phyloP scores from a whole-genome alignment of 352 stramenopile genomes.

The Elongisporangium prolatum region DNA sequence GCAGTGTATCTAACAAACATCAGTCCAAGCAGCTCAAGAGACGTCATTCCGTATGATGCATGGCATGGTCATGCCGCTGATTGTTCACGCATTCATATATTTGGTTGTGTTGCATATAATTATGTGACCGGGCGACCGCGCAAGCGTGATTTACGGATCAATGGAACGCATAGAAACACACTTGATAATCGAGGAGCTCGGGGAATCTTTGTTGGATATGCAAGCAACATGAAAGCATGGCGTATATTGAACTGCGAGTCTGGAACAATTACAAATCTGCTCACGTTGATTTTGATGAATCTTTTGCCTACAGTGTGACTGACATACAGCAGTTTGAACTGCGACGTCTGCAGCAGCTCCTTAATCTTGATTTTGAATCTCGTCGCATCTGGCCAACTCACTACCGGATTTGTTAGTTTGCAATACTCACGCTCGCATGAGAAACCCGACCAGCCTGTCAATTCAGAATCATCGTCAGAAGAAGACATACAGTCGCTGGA shows the following conservation, averaged over 20 bases:
- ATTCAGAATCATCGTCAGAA: no score
- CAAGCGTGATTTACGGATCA: neutral
- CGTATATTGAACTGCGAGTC: neutral
- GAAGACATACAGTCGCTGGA: no score
- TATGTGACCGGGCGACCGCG: slow-evolving; percentile 1
- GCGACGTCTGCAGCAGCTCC: neutral
- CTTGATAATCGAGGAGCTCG: slow-evolving; percentile 7
- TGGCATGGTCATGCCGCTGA: slow-evolving; percentile 8
- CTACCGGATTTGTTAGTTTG: no score
- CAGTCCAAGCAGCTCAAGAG: slow-evolving; percentile 4
- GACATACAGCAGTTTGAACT: neutral
- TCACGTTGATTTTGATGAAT: slow-evolving; percentile 3
- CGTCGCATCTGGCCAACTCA: no score
- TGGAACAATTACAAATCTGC: neutral
- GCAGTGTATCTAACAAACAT: neutral
- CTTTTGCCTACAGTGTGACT: neutral
- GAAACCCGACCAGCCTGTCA: no score
- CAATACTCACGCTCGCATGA: no score
- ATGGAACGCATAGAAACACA: slow-evolving; percentile 2
- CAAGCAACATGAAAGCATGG: neutral
- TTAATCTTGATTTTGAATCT: no score
- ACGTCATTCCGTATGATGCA: slow-evolving; percentile 4
- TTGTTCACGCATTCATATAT: slow-evolving; percentile 5
- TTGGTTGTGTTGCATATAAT: slow-evolving; percentile 12
- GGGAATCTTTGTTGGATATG: slow-evolving; percentile 8